Base-by-base conservation (phyloP, 1,139 yeast species). In the Yarrowia galli region DNA sequence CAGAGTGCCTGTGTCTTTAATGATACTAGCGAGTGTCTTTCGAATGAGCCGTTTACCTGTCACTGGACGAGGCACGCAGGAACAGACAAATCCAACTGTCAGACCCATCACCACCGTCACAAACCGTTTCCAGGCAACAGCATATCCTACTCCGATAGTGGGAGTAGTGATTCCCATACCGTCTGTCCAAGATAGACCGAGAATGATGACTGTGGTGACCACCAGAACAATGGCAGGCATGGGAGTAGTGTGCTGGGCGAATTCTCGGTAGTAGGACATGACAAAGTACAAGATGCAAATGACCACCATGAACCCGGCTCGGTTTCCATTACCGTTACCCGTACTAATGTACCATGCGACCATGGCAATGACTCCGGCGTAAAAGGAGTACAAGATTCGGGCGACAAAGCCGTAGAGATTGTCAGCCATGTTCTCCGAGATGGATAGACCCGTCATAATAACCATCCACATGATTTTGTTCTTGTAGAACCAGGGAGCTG, bases 91-190 rank as follows among this genome's bases (percentile, higher is more conserved):
- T 0, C 78, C 79, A n/a, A 77, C 68, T 0, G 73, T 35, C 15
- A 78, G 68, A 5, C 81, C 81, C 43, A 75, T 71, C 7, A 73
- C 48, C 15, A 77, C 80, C 0, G 77, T 73, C 8, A 75, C 76
- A 51, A 77, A 76, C 40, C 81, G 73, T n/a, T 75, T 69, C 80
- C 80, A 79, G 1, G 79, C 79, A 15, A 77, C 77, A 1, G 71
- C 67, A 69, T 74, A 78, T 0, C 81, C 81, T 12, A 63, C 54
- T 3, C 78, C 78, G 8, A 75, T 68, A 20, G 43, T 13, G 2
- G 60, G 67, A 20, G 53, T 66, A 1, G 72, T 69, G 70, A 73
- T 15, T 45, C 67, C 25, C 69, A 68, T 42, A 7, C 65, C 65
- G 42, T 75, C 74, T 23, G 71, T 72, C 79, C 79, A 79, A 35